Percentiles rank a stretch among this genome's conserved stretches.
phyloP scores from a whole-genome alignment of 257 asterid species.

The Ligustrum vulgare region DNA sequence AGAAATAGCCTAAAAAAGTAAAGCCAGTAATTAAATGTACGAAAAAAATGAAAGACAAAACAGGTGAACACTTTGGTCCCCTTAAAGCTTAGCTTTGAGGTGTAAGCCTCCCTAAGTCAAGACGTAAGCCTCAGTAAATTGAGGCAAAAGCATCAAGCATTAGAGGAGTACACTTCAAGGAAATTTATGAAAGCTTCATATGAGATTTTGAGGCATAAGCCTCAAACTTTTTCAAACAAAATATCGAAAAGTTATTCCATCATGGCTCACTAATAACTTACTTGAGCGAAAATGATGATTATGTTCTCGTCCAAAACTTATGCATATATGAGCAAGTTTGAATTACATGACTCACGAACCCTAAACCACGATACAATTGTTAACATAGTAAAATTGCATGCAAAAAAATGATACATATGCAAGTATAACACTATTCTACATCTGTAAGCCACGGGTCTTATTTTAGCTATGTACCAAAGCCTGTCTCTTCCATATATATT shows the following conservation, averaged over 20 bases:
- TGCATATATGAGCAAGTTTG: constrained; percentile 1
- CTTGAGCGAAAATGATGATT: constrained; percentile 15
- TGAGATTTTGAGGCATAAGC: background rate
- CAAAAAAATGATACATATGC: background rate
- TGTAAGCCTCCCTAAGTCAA: too few species aligned
- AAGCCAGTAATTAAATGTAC: too few species aligned
- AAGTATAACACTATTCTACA: background rate
- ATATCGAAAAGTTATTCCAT: background rate
- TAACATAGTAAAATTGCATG: background rate
- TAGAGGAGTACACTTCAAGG: background rate
- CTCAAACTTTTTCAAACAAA: background rate
- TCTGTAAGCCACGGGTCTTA: constrained; percentile 15
- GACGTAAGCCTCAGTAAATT: too few species aligned
- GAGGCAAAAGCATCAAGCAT: background rate
- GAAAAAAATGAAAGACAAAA: too few species aligned
- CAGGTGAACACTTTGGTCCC: too few species aligned
- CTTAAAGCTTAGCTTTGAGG: too few species aligned
- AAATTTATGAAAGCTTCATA: background rate
- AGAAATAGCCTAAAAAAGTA: too few species aligned
- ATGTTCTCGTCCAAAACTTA: constrained; percentile 11
- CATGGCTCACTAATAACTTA: constrained; percentile 6
- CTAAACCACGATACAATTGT: background rate
- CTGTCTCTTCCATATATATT: background rate
- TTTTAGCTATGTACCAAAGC: background rate
- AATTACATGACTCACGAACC: constrained; percentile 7